These are phyloP conservation scores for Diaporthe capsici DNA, from an alignment of 2,329 filamentous ascomycete species.

Conservation along the genomic window DNA sequence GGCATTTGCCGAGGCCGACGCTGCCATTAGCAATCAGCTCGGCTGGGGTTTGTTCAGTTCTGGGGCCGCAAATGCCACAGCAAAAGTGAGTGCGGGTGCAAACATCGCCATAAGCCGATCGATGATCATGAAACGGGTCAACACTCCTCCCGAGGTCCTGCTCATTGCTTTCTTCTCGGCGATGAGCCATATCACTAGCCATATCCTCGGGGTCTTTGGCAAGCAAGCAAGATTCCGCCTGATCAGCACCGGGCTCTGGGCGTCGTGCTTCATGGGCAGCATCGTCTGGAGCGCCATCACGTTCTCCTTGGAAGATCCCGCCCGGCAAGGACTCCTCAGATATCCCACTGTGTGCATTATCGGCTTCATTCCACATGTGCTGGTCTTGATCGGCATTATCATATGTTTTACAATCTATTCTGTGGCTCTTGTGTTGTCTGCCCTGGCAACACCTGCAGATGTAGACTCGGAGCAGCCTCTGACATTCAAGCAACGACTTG, in stretches of 20 bases:
- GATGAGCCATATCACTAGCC: conserved; percentile 89
- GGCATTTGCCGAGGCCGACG: conserved; percentile 95
- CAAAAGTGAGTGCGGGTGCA: conserved; percentile 53
- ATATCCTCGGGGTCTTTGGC: conserved; percentile 84
- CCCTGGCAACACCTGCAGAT: conserved; percentile 72
- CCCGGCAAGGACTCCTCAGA: conserved; percentile 77
- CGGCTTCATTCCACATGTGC: conserved; percentile 93
- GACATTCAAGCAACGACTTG: conserved; percentile 72
- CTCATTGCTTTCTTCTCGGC: conserved; percentile 89
- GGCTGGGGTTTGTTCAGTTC: conserved; percentile 76
- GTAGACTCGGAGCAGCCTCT: conserved; percentile 51
- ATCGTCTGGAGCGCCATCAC: conserved; percentile 82
- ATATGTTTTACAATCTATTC: conserved; percentile 83
- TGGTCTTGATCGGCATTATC: conserved; percentile 84
- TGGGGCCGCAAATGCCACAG: conserved; percentile 58
- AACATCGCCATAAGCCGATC: conserved; percentile 69
- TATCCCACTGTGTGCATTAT: conserved; percentile 97
- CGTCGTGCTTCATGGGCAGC: conserved; percentile 87
- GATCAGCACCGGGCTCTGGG: conserved; percentile 90
- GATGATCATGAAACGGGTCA: conserved; percentile 83
- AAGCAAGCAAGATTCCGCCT: conserved; percentile 86
- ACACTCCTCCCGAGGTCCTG: conserved; percentile 90
- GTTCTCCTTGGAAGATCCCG: conserved; percentile 72
- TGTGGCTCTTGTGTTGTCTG: conserved; percentile 82
- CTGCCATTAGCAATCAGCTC: conserved; percentile 84